Conservation (phyloP, 306 rosid genomes). For the Datisca glomerata region DNA sequence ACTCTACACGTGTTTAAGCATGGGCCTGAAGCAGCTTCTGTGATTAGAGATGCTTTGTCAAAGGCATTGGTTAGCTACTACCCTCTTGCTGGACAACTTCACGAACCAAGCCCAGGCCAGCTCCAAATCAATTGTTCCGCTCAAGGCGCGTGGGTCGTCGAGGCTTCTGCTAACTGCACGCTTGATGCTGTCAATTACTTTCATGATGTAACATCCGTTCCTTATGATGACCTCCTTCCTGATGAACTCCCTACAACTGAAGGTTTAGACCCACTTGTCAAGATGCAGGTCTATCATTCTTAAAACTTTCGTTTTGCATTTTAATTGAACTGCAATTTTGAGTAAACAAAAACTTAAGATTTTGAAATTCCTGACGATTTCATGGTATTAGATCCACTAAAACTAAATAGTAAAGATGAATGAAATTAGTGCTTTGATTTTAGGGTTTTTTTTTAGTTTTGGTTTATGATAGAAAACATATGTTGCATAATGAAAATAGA, state of each 20-base stretch:
- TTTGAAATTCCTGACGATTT: too few relatives aligned
- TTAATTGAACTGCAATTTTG: too few relatives aligned
- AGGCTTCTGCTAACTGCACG: constrained; percentile 37
- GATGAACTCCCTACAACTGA: constrained; percentile 18
- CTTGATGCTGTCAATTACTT: constrained; percentile 37
- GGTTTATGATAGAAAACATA: too few relatives aligned
- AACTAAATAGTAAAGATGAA: too few relatives aligned
- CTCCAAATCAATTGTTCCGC: constrained; percentile 45
- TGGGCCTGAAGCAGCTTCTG: constrained; percentile 27
- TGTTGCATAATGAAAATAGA: too few relatives aligned
- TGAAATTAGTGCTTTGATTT: too few relatives aligned
- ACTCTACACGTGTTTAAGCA: constrained; percentile 60
- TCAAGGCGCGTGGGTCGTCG: constrained; percentile 52
- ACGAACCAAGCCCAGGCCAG: constrained; percentile 6
- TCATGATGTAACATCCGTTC: constrained; percentile 25
- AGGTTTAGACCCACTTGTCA: constrained; percentile 33
- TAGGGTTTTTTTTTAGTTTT: too few relatives aligned
- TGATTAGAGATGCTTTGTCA: constrained; percentile 50
- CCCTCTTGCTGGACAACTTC: constrained; percentile 63
- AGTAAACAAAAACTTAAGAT: too few relatives aligned
- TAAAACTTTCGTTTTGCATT: too few relatives aligned
- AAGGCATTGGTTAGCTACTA: constrained; percentile 60
- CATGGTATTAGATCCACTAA: too few relatives aligned
- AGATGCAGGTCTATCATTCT: constrained; percentile 72
- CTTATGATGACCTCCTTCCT: constrained; percentile 44